Conservation (phyloP, 176 grass and related monocot species). For the Echinochloa phyllopogon region DNA sequence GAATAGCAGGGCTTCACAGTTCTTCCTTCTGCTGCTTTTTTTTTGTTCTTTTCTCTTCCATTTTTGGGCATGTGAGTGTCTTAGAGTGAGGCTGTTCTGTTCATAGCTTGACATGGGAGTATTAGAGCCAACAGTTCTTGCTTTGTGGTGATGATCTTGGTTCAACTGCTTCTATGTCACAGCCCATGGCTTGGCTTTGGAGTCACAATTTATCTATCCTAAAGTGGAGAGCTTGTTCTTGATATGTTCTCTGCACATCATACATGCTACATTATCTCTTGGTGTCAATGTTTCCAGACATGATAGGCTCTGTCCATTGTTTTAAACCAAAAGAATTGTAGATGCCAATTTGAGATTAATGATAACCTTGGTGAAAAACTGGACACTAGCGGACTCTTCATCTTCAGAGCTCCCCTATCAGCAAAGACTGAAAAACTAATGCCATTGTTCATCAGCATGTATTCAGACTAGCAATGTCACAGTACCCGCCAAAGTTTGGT, state of each 20-base stretch:
- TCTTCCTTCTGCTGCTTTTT: not conserved
- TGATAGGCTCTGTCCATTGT: not conserved
- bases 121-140: not conserved
- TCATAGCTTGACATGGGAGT: conserved; percentile 43
- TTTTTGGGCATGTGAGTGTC: conserved; percentile 15
- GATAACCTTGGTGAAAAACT: not conserved
- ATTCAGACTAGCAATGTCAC: not conserved
- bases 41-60: not conserved
- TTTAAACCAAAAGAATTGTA: not conserved
- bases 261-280: not conserved
- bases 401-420: not conserved
- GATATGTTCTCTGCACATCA: not conserved
- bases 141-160: conserved; percentile 25
- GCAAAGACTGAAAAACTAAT: not conserved
- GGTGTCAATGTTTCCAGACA: not conserved
- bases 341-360: not conserved
- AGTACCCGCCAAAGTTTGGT: conserved; percentile 19
- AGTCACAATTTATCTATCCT: conserved; percentile 2
- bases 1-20: conserved; percentile 41
- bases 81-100: conserved; percentile 44
- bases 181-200: conserved; percentile 19
- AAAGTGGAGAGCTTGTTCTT: conserved; percentile 13
- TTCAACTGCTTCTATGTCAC: conserved; percentile 11
- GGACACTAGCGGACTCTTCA: not conserved
- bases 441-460: not conserved